Percentiles rank a stretch among this genome's conserved stretches.
phyloP scores from a whole-genome alignment of 805 yeast genomes.

The Lachancea sp. region DNA sequence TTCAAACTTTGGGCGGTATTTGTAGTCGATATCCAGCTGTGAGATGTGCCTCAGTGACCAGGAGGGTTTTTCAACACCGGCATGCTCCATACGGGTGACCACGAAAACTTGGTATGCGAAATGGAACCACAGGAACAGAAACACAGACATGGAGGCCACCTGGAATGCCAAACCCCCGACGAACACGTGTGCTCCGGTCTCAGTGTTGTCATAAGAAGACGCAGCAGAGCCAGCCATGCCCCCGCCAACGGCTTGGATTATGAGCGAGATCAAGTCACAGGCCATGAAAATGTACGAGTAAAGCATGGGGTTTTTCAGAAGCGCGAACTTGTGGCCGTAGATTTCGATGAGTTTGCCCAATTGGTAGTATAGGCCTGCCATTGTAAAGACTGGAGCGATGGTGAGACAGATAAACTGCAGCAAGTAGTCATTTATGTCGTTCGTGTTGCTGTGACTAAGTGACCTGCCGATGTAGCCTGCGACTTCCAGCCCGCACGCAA shows the following conservation, averaged over 20 bases:
- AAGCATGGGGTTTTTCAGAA: conserved; percentile 30
- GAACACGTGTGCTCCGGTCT: conserved; percentile 41
- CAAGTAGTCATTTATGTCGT: conserved; percentile 40
- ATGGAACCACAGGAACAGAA: conserved; percentile 43
- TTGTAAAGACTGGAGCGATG: conserved; percentile 73
- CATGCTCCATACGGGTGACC: conserved; percentile 23
- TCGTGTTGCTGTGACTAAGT: conserved; percentile 37
- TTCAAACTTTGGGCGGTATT: conserved; percentile 24
- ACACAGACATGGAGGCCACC: conserved; percentile 60
- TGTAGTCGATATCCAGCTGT: conserved; percentile 20
- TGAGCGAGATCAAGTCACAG: conserved; percentile 58
- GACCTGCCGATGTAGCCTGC: conserved; percentile 63
- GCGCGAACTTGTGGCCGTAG: conserved; percentile 50
- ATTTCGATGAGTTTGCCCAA: conserved; percentile 61
- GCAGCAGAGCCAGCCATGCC: conserved; percentile 54
- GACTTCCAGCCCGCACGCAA: conserved; percentile 55
- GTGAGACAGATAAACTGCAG: conserved; percentile 66
- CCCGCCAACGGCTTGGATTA: conserved; percentile 73
- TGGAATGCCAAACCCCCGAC: conserved; percentile 76
- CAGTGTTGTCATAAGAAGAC: conserved; percentile 20
- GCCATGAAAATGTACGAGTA: conserved; percentile 54
- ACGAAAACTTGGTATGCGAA: conserved; percentile 40
- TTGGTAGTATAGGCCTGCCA: conserved; percentile 76
- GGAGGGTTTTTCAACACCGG: conserved; percentile 14
- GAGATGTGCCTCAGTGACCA: conserved; percentile 14